Evolutionary conservation across 371 early-diverging fungal species (phyloP), one percentile per base, ranked within the genome.

Genomic region (Conidiobolus incongruus): DNA sequence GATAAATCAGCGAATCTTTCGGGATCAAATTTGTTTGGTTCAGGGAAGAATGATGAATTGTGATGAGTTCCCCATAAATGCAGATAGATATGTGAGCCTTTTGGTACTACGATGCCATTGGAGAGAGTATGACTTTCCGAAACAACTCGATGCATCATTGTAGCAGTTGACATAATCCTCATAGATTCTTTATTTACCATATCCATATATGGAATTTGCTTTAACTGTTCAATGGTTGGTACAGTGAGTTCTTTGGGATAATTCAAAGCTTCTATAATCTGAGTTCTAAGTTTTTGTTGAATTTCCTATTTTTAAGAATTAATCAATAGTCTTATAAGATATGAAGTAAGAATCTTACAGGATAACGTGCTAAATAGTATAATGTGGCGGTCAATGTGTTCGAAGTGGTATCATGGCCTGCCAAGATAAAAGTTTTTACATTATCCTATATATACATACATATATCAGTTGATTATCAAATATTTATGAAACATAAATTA

Each of bases 371-470:
- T 15, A 38, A 24, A 15, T 13, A 41, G 30, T 31, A 41, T 15
- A 41, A 10, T 8, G 19, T 30, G 7, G 41, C 8, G 11, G 41
- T 30, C 5, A 41, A 20, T 8, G 30, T 41, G 19, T 41, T 24
- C 5, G 41, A 24, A 8, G 41, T 41, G 12, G 41, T 41, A 16
- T 41, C 41, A 16, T 41, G 41, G 11, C 41, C 41, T 28, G 41
- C 41, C 13, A 22, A 4, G 16, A 38, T 19, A 22, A 38, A 38
- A 15, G 15, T 24, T 22, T 6, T 7, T 8, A 38, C 7, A 16
- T 38, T 24, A 21, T 38, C n/a, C n/a, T n/a, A n/a, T n/a, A n/a
- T n/a, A n/a, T n/a, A n/a, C n/a, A n/a, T n/a, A n/a, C n/a, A n/a
- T n/a, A n/a, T n/a, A n/a, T n/a, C n/a, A n/a, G n/a, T n/a, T n/a